Percentiles rank a stretch among this genome's conserved stretches.
phyloP scores from a whole-genome alignment of 805 yeast genomes.

The Wickerhamomyces queroliae region DNA sequence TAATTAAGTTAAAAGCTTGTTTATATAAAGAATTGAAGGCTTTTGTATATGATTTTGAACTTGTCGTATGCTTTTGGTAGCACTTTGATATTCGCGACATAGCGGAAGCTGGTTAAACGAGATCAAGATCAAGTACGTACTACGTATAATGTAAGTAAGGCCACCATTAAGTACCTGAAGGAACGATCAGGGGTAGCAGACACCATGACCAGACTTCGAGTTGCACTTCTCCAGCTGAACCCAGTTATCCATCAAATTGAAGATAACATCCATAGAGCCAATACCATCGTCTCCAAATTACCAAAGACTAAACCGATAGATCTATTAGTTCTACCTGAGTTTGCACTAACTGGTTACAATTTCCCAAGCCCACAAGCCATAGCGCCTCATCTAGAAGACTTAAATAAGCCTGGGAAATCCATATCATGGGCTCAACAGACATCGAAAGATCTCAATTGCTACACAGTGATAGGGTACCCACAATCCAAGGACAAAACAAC shows the following conservation, averaged over 20 bases:
- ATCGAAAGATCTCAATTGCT: slow-evolving; percentile 47
- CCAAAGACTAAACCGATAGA: slow-evolving; percentile 38
- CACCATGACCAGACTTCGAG: slow-evolving; percentile 43
- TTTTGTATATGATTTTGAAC: too few relatives aligned
- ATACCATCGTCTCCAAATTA: slow-evolving; percentile 18
- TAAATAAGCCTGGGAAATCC: slow-evolving; percentile 38
- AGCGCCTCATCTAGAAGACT: slow-evolving; percentile 50
- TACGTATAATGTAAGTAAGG: too few relatives aligned
- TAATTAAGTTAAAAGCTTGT: background rate
- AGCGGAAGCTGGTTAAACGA: too few relatives aligned
- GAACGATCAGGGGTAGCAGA: too few relatives aligned
- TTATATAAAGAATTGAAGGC: too few relatives aligned
- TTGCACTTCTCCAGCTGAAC: slow-evolving; percentile 66
- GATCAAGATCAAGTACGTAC: too few relatives aligned
- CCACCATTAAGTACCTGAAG: background rate
- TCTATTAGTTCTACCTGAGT: slow-evolving; percentile 74
- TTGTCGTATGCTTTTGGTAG: too few relatives aligned
- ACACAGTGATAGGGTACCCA: slow-evolving; percentile 80
- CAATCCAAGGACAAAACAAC: slow-evolving; percentile 37
- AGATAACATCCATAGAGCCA: slow-evolving; percentile 45
- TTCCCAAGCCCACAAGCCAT: slow-evolving; percentile 44
- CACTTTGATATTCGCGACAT: too few relatives aligned
- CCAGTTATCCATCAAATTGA: slow-evolving; percentile 57
- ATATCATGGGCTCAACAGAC: slow-evolving; percentile 51
- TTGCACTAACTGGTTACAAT: slow-evolving; percentile 82